These are phyloP conservation scores for Amaranthus hypochondriacus DNA, from an alignment of 148 eudicot genomes.

Conservation along the genomic window DNA sequence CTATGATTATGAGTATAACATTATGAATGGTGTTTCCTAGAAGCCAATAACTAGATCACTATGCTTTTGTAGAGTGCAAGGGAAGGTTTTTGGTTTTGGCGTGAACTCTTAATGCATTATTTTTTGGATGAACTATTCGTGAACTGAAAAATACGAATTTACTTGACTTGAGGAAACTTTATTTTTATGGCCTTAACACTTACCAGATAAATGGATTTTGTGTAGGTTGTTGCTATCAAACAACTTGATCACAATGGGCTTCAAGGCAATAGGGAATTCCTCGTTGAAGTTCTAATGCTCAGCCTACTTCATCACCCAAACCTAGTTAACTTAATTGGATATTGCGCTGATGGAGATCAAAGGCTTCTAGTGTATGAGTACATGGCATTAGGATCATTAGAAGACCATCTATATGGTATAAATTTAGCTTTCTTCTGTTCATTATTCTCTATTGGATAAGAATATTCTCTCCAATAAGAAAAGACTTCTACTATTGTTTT, in stretches of 20 bases:
- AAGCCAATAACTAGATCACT: background rate
- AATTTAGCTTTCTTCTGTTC: background rate
- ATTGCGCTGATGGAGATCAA: conserved; percentile 80
- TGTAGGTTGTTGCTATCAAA: conserved; percentile 76
- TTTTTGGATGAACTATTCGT: too few species aligned
- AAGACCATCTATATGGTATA: conserved; percentile 76
- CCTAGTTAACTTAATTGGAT: conserved; percentile 80
- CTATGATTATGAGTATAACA: background rate
- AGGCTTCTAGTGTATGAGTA: conserved; percentile 80
- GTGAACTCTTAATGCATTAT: background rate
- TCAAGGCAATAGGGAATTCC: conserved; percentile 74
- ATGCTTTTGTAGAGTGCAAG: background rate
- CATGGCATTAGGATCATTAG: conserved; percentile 81
- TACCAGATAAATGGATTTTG: background rate
- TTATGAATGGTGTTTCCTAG: background rate
- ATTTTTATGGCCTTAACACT: background rate
- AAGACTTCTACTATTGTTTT: background rate
- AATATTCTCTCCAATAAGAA: background rate
- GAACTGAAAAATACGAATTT: background rate
- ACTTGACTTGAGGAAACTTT: background rate
- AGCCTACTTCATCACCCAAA: conserved; percentile 69
- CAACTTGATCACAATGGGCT: conserved; percentile 68
- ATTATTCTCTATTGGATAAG: background rate
- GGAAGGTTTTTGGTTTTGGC: background rate
- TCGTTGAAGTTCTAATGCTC: conserved; percentile 71